Evolutionary conservation across 2,329 filamentous ascomycete genomes (phyloP).

Genomic region (Fusarium sp.): DNA sequence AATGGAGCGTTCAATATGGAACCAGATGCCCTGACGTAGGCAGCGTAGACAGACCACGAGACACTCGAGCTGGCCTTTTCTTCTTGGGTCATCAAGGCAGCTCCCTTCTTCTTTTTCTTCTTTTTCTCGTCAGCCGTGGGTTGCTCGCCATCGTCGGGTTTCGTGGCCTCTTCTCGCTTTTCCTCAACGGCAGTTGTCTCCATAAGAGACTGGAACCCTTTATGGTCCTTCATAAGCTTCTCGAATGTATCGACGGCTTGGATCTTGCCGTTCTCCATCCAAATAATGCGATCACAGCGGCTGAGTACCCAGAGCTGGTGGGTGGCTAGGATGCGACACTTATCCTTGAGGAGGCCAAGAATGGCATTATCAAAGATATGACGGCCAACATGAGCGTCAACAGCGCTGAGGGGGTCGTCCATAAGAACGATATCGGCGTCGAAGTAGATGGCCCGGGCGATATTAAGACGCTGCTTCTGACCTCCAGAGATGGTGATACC

Average conservation of each 20-base stretch:
- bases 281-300: constrained; percentile 90
- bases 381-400: constrained; percentile 74
- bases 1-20: constrained; percentile 74
- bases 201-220: constrained; percentile 85
- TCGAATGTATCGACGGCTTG: constrained; percentile 89
- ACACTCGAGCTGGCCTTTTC: constrained; percentile 80
- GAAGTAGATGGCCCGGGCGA: constrained; percentile 82
- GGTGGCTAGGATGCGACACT: constrained; percentile 90
- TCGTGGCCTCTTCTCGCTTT: constrained; percentile 62
- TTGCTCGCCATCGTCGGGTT: constrained; percentile 55
- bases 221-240: constrained; percentile 82
- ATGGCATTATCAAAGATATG: constrained; percentile 96
- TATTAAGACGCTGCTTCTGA: constrained; percentile 94
- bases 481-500: constrained; percentile 96
- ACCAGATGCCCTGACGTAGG: constrained; percentile 81
- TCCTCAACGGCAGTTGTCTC: constrained; percentile 80
- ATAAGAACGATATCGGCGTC: constrained; percentile 73
- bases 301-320: constrained; percentile 94
- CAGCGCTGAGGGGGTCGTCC: constrained; percentile 75
- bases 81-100: constrained; percentile 75
- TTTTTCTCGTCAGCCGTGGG: constrained; percentile 53
- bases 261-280: constrained; percentile 88
- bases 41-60: constrained; percentile 79
- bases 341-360: constrained; percentile 84
- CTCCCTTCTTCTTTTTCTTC: constrained; percentile 65